These are phyloP conservation scores for Paramecium tetraurelia DNA, from an alignment of 73 alveolate species.

Conservation along the genomic window DNA sequence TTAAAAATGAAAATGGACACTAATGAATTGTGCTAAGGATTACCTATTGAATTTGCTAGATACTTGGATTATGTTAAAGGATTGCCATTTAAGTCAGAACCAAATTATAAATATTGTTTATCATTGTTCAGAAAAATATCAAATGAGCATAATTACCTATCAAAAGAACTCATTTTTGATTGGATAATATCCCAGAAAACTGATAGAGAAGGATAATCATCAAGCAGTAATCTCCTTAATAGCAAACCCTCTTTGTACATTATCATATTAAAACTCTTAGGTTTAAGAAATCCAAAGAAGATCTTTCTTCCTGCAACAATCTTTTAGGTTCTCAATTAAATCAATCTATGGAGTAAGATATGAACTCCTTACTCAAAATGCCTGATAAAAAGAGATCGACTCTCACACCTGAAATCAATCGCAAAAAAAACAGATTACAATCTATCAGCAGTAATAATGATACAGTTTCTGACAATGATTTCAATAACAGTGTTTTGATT, in stretches of 20 bases:
- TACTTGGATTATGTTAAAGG: not conserved
- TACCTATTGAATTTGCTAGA: conserved; percentile 54
- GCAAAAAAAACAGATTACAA: not conserved
- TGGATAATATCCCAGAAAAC: not conserved
- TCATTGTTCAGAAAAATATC: not conserved
- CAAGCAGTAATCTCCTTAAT: not conserved
- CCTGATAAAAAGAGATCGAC: not conserved
- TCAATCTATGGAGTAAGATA: not conserved
- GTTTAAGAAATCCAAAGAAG: not conserved
- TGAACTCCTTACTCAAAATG: not conserved
- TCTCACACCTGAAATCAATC: not conserved
- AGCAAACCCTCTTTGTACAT: not conserved
- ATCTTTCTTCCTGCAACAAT: not conserved
- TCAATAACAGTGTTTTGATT: not conserved
- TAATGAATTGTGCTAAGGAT: conserved; percentile 79
- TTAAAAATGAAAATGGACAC: conserved; percentile 81
- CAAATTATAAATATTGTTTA: not conserved
- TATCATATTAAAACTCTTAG: not conserved
- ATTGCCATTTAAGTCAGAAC: conserved; percentile 18
- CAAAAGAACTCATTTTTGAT: not conserved
- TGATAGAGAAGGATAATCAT: not conserved
- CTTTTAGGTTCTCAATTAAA: not conserved
- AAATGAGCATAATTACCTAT: not conserved
- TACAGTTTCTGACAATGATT: not conserved
- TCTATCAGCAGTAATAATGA: not conserved